Evolutionary conservation across 805 yeast genomes (phyloP).

Genomic region (Kregervanrija delftensis): DNA sequence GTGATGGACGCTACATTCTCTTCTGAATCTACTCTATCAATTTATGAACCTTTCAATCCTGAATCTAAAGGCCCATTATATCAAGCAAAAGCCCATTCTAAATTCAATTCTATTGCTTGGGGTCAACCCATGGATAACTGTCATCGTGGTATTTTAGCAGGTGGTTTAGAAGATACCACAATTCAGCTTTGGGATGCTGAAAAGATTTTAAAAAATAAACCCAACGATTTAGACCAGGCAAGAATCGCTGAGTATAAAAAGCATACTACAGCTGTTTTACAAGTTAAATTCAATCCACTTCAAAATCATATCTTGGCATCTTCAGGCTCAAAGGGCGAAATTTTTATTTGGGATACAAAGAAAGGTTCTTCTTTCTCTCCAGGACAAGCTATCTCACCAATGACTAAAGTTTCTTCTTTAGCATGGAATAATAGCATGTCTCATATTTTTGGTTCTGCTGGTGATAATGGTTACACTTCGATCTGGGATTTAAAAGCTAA

Average conservation of each 20-base stretch:
- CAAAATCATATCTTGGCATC: slow-evolving; percentile 71
- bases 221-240: slow-evolving; percentile 31
- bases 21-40: slow-evolving; percentile 67
- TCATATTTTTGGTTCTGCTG: slow-evolving; percentile 87
- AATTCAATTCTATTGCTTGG: slow-evolving; percentile 83
- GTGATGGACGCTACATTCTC: slow-evolving; percentile 87
- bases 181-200: slow-evolving; percentile 72
- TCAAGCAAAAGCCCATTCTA: slow-evolving; percentile 43
- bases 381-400: slow-evolving; percentile 73
- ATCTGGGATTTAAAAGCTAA: slow-evolving; percentile 90
- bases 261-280: slow-evolving; percentile 65
- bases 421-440: slow-evolving; percentile 84
- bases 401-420: slow-evolving; percentile 72
- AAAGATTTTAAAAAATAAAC: slow-evolving; percentile 35
- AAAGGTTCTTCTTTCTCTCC: slow-evolving; percentile 53
- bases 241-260: slow-evolving; percentile 46
- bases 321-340: slow-evolving; percentile 86
- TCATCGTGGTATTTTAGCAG: slow-evolving; percentile 61
- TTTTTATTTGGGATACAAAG: slow-evolving; percentile 82
- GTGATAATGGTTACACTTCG: slow-evolving; percentile 78
- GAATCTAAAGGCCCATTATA: slow-evolving; percentile 36
- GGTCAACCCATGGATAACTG: slow-evolving; percentile 46
- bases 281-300: slow-evolving; percentile 70
- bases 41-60: slow-evolving; percentile 60
- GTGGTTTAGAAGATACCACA: slow-evolving; percentile 80